phyloP scores from a whole-genome alignment of 2,329 filamentous ascomycete genomes.

The Tolypocladium album region DNA sequence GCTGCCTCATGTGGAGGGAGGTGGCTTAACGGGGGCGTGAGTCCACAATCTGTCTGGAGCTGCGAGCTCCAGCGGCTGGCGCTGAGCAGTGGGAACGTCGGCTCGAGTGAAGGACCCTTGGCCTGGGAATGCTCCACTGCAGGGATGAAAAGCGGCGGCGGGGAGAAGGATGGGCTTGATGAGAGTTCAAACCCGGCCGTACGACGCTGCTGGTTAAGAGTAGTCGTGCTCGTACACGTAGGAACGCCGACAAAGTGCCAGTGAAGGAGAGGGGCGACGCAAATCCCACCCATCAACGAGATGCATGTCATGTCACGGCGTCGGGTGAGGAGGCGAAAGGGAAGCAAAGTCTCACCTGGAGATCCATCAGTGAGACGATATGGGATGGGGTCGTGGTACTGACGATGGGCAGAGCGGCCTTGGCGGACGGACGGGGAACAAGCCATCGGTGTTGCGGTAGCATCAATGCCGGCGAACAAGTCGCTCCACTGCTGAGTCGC shows the following conservation, averaged over 20 bases:
- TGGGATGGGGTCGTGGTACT: neutral
- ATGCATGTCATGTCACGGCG: neutral
- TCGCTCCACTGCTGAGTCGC: neutral
- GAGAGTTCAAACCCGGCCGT: neutral
- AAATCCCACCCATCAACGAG: neutral
- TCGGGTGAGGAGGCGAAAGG: neutral
- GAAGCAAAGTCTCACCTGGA: neutral
- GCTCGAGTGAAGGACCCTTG: neutral
- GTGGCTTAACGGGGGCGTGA: neutral
- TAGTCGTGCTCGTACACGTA: no score
- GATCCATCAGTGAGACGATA: neutral
- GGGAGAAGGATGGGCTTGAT: neutral
- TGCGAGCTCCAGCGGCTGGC: neutral
- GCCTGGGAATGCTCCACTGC: neutral
- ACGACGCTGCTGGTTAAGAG: neutral
- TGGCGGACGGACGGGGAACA: neutral
- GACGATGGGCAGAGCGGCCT: neutral
- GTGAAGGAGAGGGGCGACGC: neutral
- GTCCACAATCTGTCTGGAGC: neutral
- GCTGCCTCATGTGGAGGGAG: constrained; percentile 1
- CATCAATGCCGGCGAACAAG: neutral
- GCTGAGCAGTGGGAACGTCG: neutral
- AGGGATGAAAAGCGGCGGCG: neutral
- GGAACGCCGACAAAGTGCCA: neutral
- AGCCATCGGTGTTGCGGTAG: neutral